Evolutionary conservation across 2,329 filamentous ascomycete species (phyloP), one percentile per base, ranked within the genome.

Genomic region (Diplodia sapinea): DNA sequence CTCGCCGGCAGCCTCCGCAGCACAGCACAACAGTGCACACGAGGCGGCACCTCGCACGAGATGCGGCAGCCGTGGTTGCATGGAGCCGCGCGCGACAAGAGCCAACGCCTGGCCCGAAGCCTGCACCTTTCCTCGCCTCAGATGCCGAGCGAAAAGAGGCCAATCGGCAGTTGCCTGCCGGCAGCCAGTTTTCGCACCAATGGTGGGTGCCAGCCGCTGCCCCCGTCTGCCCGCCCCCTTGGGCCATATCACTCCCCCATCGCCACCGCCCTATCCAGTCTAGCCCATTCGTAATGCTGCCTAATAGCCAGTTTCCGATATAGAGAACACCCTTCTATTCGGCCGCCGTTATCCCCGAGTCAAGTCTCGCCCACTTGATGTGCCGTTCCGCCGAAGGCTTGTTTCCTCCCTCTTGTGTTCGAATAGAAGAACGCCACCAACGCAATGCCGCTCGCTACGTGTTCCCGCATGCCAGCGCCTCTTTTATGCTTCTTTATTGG

Each of bases 241-340:
- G n/a, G 23, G 23, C 17, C 26, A 15, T 62, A 47, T 47, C 26
- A 4, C 4, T n/a, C 43, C 23, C 38, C 38, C 36, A 31, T 40
- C 12, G 12, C 12, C 3, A 40, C 23, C 33, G 15, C 17, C 31
- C 9, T 49, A 51, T 63, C n/a, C 11, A 13, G 59, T 12, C 59
- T 63, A 51, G 59, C 43, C 43, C 29, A 63, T 63, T 63, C 47
- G 59, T 63, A 36, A 63, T 50, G 26, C 26, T 62, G 20, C 57
- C 57, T 62, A n/a, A 62, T 63, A 63, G 43, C 59, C 17, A 36
- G 59, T 63, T 51, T 63, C 59, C 59, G n/a, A 51, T 63, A 51
- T 63, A 51, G 56, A 61, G 47, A 20, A 29, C 56, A 31, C 38
- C 31, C 56, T 13, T 38, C n/a, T 20, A 20, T 13, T 36, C 9